Percentiles rank a stretch among this genome's conserved stretches.
Conservation (phyloP, 768 basidiomycete genomes). For the Mycena haematopus region DNA sequence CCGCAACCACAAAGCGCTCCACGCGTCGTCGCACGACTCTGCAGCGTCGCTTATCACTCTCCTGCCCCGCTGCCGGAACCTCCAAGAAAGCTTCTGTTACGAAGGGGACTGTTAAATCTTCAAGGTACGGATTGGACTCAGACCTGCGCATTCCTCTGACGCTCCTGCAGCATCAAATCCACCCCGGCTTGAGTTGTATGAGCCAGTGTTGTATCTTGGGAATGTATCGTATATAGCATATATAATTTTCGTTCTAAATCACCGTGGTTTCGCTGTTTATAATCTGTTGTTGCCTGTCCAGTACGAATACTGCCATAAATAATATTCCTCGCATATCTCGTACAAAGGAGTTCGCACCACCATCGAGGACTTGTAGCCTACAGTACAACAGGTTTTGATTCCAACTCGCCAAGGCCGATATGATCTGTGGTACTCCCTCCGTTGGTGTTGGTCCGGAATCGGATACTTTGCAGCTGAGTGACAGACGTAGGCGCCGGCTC, state of each 20-base stretch:
- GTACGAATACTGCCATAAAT: too few species aligned
- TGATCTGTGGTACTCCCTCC: too few species aligned
- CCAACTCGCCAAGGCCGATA: neutral
- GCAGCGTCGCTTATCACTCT: neutral
- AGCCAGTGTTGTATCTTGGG: neutral
- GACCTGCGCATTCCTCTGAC: neutral
- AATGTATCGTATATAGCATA: constrained; percentile 1
- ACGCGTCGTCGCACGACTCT: neutral
- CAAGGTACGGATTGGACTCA: neutral
- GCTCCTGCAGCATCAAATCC: neutral
- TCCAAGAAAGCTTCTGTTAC: neutral
- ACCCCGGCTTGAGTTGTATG: neutral
- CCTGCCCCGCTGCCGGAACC: neutral
- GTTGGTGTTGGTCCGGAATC: neutral
- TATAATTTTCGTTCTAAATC: neutral
- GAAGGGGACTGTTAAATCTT: neutral
- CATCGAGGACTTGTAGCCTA: neutral
- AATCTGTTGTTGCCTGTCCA: too few species aligned
- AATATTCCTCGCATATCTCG: too few species aligned
- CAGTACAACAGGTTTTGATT: too few species aligned
- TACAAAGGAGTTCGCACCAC: too few species aligned
- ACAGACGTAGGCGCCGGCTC: too few species aligned
- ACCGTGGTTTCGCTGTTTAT: too few species aligned
- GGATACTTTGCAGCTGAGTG: neutral
- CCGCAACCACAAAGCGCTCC: too few species aligned